Base-by-base conservation (phyloP, 2,329 filamentous ascomycete species). In the Ophiocordyceps sinensis region DNA sequence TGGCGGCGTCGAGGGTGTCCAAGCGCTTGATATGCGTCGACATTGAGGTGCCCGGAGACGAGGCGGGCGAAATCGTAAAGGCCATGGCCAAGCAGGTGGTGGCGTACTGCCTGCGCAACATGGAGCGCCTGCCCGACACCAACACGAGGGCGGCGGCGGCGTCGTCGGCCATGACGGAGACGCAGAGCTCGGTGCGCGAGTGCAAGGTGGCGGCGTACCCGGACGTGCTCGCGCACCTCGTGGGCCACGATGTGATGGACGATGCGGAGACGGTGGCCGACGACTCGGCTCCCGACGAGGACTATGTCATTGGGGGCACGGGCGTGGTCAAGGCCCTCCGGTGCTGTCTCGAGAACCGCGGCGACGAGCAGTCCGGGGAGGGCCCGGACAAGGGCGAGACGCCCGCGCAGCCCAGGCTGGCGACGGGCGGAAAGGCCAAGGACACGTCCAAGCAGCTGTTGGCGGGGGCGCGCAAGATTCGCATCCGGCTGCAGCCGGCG, bases 221-320 rank as follows among this genome's bases (percentile, higher is more conserved):
- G 4, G 85, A 94, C 48, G 83, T 94, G 4, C 70, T 96, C 23
- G 78, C 85, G 46, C 86, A 94, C 56, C 75, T 96, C 35, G 84
- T 95, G 28, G 88, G 88, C 5, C 75, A 85, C 49, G 73, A 76
- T 42, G 63, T 68, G 23, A 53, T 64, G 40, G 51, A 59, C 30
- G 67, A 56, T 58, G 75, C 56, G 59, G 72, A 54, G 50, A 60
- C 50, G 47, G 71, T 75, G 19, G 77, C 81, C 37, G 74, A 80
- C 36, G 77, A 81, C 3, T 69, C 79, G 11, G 82, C 86, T 7
- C 84, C 87, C 0, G 86, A 94, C 49, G 83, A 94, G 44, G 86
- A 95, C 58, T 96, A 96, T 60, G 87, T 96, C 36, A 91, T 96
- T 52, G 88, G 89, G 17, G 89, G 89, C 14, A 94, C 87, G 1